Base-by-base conservation (phyloP, 2,329 filamentous ascomycete genomes). In the Dactylellina parvicollis region DNA sequence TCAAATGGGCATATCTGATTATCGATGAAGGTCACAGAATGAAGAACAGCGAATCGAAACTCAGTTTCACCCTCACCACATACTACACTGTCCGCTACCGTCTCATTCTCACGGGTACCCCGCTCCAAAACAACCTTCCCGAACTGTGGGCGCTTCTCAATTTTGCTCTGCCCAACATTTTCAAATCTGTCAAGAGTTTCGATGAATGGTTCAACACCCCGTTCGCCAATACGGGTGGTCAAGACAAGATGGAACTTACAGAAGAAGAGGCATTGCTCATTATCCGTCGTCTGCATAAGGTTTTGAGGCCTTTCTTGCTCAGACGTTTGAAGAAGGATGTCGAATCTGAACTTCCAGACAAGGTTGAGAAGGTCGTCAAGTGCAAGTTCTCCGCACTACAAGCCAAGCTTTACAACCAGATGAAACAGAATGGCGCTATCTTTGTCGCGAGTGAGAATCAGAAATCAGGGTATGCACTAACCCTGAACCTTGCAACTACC, bases 131-230 rank as follows among this genome's bases (percentile, higher is more conserved):
- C 83, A 99, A 98, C 80, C 85, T 99, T 40, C 89, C 92, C 2
- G 95, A 99, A 80, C 83, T 99, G 78, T 99, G 95, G 95, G 92
- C 95, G 24, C 89, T 99, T 84, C 90, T 99, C 79, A 99, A 99
- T 83, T 99, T 99, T 81, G 95, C 97, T 40, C 84, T 99, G 52
- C 95, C 95, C 2, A 98, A 92, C 77, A 99, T 99, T 77, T 99
- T 99, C 89, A 99, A 99, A 81, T 98, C 95, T 1, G 92, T 94
- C 75, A 97, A 95, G 80, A 98, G 94, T 1, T 99, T 99, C 79
- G 95, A 99, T 80, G 95, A 99, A 81, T 99, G 95, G 95, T 99
- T 99, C 88, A 99, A 98, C 80, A 99, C 95, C 24, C 95, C 95
- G 0, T 99, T 99, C 81, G 95, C 95, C 77, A 99, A 99, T 80